A percentile compares a stretch with the other conserved stretches of the same genome.
Evolutionary conservation across 2,329 filamentous ascomycete genomes (phyloP).

Genomic region (Neofusicoccum parvum): DNA sequence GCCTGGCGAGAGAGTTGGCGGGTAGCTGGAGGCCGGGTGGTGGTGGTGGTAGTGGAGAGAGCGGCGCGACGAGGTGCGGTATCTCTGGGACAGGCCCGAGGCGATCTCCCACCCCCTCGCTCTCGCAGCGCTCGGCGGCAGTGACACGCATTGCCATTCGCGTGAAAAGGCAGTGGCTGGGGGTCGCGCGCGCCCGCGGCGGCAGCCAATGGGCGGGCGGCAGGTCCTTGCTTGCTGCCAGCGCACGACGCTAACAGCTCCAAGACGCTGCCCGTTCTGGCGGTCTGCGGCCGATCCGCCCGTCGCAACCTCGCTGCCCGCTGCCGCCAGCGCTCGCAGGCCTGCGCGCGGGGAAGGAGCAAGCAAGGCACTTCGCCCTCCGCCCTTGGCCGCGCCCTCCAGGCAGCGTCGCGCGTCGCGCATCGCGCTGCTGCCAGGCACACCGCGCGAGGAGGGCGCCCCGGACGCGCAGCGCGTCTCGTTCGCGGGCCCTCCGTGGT

Average conservation of each 20-base stretch:
- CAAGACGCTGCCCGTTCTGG: background rate
- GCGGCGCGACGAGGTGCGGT: background rate
- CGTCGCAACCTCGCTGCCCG: background rate
- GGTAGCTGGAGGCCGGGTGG: background rate
- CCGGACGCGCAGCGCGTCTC: too few relatives aligned
- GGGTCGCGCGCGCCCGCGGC: background rate
- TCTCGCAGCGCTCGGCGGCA: slow-evolving; percentile 1
- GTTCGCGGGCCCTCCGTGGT: background rate
- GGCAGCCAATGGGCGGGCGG: background rate
- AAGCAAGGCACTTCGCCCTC: background rate
- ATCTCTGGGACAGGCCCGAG: background rate
- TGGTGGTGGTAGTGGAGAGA: background rate
- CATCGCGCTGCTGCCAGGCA: background rate
- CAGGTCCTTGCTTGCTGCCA: slow-evolving; percentile 11
- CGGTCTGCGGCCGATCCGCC: slow-evolving; percentile 1
- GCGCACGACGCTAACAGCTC: background rate
- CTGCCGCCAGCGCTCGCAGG: background rate
- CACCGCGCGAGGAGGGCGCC: background rate
- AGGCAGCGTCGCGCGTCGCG: background rate
- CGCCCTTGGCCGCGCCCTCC: background rate
- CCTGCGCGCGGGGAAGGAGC: slow-evolving; percentile 2
- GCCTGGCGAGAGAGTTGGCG: background rate
- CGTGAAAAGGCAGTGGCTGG: slow-evolving; percentile 7
- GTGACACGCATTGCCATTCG: slow-evolving; percentile 14
- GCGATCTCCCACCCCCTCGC: slow-evolving; percentile 12